phyloP scores from a whole-genome alignment of 148 eudicot genomes.

The Agrostemma githago region DNA sequence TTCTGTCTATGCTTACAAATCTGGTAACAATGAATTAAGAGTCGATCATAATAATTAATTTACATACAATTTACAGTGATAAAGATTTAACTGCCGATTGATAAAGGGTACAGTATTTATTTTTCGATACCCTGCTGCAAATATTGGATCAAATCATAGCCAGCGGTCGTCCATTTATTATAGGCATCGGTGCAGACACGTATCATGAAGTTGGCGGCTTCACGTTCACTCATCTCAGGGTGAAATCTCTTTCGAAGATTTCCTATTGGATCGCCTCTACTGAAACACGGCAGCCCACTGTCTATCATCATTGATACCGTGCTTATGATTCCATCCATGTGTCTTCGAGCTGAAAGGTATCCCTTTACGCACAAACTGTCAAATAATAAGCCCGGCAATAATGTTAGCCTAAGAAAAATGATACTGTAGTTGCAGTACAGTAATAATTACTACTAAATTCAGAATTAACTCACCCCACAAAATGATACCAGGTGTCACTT shows the following conservation, averaged over 20 bases:
- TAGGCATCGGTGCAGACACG: constrained; percentile 89
- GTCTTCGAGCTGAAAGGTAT: constrained; percentile 86
- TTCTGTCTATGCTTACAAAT: constrained; percentile 16
- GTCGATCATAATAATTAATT: constrained; percentile 14
- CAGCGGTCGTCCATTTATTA: constrained; percentile 98
- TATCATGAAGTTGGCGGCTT: constrained; percentile 95
- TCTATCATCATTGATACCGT: constrained; percentile 87
- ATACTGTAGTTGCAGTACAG: neutral
- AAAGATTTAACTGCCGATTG: constrained; percentile 5
- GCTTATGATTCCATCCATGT: constrained; percentile 95
- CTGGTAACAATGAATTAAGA: constrained; percentile 11
- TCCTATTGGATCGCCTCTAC: constrained; percentile 92
- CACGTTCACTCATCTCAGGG: constrained; percentile 95
- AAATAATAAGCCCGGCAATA: constrained; percentile 8
- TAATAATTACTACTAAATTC: neutral
- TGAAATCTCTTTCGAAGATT: constrained; percentile 91
- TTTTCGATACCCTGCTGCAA: constrained; percentile 97
- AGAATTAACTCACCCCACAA: constrained; percentile 55
- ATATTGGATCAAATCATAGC: constrained; percentile 95
- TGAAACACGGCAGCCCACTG: constrained; percentile 97
- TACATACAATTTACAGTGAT: neutral
- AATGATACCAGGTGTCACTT: constrained; percentile 87
- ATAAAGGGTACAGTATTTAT: constrained; percentile 23
- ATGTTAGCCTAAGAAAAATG: neutral
- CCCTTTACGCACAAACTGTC: constrained; percentile 94